Evolutionary conservation across 1,139 yeast species (phyloP).

Genomic region (Magnusiomyces clavatus): DNA sequence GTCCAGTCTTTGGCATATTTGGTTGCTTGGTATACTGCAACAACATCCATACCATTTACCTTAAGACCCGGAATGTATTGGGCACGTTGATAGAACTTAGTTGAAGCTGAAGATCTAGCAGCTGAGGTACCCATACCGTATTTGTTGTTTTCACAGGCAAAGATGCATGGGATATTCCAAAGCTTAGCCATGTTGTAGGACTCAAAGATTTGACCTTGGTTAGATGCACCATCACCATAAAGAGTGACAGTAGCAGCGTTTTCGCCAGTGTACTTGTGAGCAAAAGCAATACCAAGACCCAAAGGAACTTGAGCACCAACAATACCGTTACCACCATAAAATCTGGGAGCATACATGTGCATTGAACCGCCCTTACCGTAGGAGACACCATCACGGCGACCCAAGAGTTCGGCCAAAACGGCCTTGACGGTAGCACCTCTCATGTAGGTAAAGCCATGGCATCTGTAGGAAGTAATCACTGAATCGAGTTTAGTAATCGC

Average conservation of each 20-base stretch:
- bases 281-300: conserved; percentile 95
- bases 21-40: conserved; percentile 93
- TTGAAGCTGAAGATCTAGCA: conserved; percentile 89
- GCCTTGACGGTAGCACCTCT: conserved; percentile 89
- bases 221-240: conserved; percentile 98
- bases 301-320: conserved; percentile 99
- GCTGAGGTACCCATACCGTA: conserved; percentile 99
- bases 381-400: conserved; percentile 90
- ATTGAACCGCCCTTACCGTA: conserved; percentile 99
- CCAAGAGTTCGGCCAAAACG: conserved; percentile 93
- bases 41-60: conserved; percentile 96
- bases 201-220: conserved; percentile 98
- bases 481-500: conserved; percentile 82
- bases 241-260: conserved; percentile 79
- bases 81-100: conserved; percentile 97
- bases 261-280: conserved; percentile 80
- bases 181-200: conserved; percentile 97
- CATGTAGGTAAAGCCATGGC: conserved; percentile 96
- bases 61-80: conserved; percentile 98
- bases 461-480: conserved; percentile 93
- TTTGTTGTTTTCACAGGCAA: conserved; percentile 97
- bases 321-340: conserved; percentile 99
- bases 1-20: conserved; percentile 97
- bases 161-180: conserved; percentile 92
- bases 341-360: conserved; percentile 95